Percentiles rank a stretch among this genome's conserved stretches.
These are phyloP conservation scores for Xylaria hypoxylon DNA, from an alignment of 2,329 filamentous ascomycete species.

Conservation along the genomic window DNA sequence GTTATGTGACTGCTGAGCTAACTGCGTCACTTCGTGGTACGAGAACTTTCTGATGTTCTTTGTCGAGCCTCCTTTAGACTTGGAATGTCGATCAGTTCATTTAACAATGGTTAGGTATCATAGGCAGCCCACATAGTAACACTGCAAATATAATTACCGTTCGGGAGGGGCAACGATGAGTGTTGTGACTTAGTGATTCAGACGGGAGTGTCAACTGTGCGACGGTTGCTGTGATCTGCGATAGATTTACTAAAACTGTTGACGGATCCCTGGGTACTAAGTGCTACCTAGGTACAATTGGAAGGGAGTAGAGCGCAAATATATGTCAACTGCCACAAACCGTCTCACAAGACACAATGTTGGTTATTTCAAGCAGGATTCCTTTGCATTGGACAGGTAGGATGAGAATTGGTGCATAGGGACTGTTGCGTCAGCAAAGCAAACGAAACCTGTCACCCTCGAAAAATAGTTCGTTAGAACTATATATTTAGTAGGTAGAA, in stretches of 20 bases:
- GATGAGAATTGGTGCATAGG: constrained; percentile 9
- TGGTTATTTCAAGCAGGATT: constrained; percentile 7
- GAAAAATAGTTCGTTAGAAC: background rate
- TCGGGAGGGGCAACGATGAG: background rate
- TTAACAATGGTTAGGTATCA: background rate
- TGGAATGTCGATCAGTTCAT: background rate
- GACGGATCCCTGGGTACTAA: constrained; percentile 1
- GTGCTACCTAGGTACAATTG: constrained; percentile 9
- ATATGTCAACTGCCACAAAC: constrained; percentile 14
- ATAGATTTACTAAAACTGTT: constrained; percentile 24
- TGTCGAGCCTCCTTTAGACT: background rate
- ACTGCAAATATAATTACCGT: background rate
- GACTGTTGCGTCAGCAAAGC: constrained; percentile 8
- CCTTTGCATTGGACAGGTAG: background rate
- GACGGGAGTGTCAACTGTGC: constrained; percentile 1
- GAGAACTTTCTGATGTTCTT: background rate
- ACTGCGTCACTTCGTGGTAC: background rate
- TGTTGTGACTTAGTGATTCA: constrained; percentile 2
- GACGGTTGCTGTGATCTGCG: constrained; percentile 12
- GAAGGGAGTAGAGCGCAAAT: constrained; percentile 9
- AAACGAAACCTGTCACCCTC: constrained; percentile 1
- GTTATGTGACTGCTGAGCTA: constrained; percentile 4
- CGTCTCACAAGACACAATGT: constrained; percentile 17
- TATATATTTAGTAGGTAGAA: background rate
- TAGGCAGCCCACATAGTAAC: background rate